Conservation (phyloP, 164 flowering plant species). For the Nymphaea thermarum region DNA sequence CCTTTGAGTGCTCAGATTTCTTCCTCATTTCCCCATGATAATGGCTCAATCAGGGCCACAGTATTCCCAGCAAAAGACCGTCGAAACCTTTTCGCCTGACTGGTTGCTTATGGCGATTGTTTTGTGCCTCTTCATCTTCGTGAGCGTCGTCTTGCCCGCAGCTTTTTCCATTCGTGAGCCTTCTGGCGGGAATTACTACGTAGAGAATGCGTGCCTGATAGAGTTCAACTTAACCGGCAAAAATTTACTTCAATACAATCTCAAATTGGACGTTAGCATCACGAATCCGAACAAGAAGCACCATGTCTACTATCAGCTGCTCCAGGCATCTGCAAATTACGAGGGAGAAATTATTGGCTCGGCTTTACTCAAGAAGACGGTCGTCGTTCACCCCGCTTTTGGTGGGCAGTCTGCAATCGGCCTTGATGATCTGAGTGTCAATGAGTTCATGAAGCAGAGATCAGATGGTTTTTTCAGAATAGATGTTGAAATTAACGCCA, state of each 20-base stretch:
- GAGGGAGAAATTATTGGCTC: conserved; percentile 27
- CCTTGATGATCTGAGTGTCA: background rate
- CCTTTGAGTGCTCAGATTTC: no score
- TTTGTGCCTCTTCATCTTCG: conserved; percentile 16
- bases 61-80: background rate
- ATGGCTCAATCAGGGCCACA: background rate
- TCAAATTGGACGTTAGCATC: conserved; percentile 33
- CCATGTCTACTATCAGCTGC: conserved; percentile 55
- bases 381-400: conserved; percentile 13
- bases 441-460: background rate
- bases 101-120: conserved; percentile 6
- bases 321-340: conserved; percentile 46
- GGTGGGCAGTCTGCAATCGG: conserved; percentile 16
- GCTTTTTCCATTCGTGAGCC: conserved; percentile 50
- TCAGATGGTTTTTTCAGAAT: conserved; percentile 14
- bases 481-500: conserved; percentile 13
- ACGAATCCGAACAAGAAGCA: conserved; percentile 67
- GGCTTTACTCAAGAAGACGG: conserved; percentile 29
- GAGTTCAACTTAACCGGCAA: conserved; percentile 14
- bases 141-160: conserved; percentile 13
- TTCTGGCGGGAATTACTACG: conserved; percentile 25
- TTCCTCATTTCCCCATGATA: background rate
- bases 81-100: background rate
- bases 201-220: conserved; percentile 21
- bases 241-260: conserved; percentile 47